These are phyloP conservation scores for Carex pumila DNA, from an alignment of 176 grass and related monocot genomes.

Conservation along the genomic window DNA sequence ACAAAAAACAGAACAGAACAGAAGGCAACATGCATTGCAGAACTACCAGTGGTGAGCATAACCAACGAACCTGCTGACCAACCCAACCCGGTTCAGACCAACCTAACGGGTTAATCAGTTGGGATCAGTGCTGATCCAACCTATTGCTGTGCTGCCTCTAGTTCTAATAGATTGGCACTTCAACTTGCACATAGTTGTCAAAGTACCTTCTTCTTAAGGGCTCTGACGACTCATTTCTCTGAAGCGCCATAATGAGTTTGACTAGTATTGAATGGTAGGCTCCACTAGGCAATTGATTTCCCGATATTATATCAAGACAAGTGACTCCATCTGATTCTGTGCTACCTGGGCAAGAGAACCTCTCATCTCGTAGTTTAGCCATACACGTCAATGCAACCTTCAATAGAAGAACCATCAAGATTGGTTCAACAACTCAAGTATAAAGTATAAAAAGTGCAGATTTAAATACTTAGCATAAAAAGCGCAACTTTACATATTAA, in stretches of 20 bases:
- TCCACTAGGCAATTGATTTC: constrained; percentile 76
- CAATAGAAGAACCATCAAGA: constrained; percentile 7
- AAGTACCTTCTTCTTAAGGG: constrained; percentile 84
- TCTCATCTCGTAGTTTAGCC: constrained; percentile 95
- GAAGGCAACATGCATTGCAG: background rate
- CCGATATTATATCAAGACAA: constrained; percentile 71
- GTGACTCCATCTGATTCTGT: constrained; percentile 81
- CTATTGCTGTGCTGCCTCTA: background rate
- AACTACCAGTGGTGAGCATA: background rate
- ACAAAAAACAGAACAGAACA: background rate
- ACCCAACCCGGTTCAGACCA: background rate
- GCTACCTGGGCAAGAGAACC: constrained; percentile 65
- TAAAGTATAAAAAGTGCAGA: background rate
- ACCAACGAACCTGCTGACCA: background rate
- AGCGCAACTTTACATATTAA: background rate
- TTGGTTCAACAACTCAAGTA: background rate
- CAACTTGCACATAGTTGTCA: background rate
- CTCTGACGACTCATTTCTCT: constrained; percentile 85
- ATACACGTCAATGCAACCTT: constrained; percentile 96
- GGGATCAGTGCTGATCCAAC: background rate
- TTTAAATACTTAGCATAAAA: background rate
- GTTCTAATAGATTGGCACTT: background rate
- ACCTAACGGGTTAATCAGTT: background rate
- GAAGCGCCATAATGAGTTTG: constrained; percentile 76
- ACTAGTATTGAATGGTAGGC: constrained; percentile 80